phyloP scores from a whole-genome alignment of 805 yeast species.

The Clavispora fructus region DNA sequence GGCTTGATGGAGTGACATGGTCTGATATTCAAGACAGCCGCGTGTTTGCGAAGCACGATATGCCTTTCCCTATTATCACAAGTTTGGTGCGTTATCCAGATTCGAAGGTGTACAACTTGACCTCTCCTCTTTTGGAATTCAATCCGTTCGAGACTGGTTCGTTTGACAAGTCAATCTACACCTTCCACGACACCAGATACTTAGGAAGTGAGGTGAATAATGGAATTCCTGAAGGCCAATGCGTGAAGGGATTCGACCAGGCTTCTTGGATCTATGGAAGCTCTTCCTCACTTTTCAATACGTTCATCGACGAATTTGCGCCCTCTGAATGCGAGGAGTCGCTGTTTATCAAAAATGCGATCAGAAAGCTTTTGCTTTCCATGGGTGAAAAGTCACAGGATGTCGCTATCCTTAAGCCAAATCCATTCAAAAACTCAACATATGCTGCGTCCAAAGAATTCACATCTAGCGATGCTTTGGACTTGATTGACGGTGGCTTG shows the following conservation, averaged over 20 bases:
- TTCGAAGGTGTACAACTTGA: conserved; percentile 23
- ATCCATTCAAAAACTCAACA: conserved; percentile 30
- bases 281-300: conserved; percentile 35
- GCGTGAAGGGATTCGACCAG: conserved; percentile 35
- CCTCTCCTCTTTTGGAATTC: conserved; percentile 37
- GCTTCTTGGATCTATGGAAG: conserved; percentile 37
- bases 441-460: conserved; percentile 23
- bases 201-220: conserved; percentile 30
- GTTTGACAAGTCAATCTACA: conserved; percentile 33
- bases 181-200: conserved; percentile 34
- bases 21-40: conserved; percentile 26
- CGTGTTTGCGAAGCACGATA: conserved; percentile 29
- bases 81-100: conserved; percentile 34
- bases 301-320: conserved; percentile 28
- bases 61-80: conserved; percentile 37
- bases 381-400: conserved; percentile 25
- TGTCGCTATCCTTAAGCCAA: conserved; percentile 31
- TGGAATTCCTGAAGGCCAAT: conserved; percentile 25
- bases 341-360: conserved; percentile 20
- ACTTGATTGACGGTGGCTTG: conserved; percentile 37
- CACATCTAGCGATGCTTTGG: conserved; percentile 25
- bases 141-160: conserved; percentile 41
- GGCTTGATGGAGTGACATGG: conserved; percentile 24
- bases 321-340: conserved; percentile 29
- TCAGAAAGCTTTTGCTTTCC: conserved; percentile 19